Base-by-base conservation (phyloP, 495 filamentous ascomycete species). In the Stereocaulon alpinum region DNA sequence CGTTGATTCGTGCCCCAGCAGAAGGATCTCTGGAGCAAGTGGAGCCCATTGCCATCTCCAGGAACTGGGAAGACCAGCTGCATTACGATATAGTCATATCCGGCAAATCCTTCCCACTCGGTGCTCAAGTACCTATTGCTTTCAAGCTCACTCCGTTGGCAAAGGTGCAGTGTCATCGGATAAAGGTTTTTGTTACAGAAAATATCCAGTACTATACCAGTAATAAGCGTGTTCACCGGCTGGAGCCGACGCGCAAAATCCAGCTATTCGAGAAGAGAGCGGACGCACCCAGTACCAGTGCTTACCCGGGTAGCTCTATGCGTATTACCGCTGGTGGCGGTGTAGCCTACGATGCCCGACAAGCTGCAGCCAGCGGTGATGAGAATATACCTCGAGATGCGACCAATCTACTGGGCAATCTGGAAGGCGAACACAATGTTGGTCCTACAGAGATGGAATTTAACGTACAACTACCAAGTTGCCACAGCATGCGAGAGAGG, bases 21-120 rank as follows among this genome's bases (percentile, higher is more conserved):
- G 90, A 97, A 73, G 82, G 91, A 51, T 97, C 92, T 5, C 74
- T 97, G 52, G 94, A 98, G 67, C 88, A 90, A 71, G 83, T 91
- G 29, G 93, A 98, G 67, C 93, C 93, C 15, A 98, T 98, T 70
- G 92, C 92, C 22, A 97, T 98, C 66, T 96, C 88, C 55, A 79
- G 93, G 27, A 91, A 90, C 58, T 98, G 93, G 93, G 93, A 98
- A 66, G 94, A 98, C 66, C 93, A 98, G 67, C 79, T 98, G 37
- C 91, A 96, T 66, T 98, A 98, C 71, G 93, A 98, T 65, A 98
- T 98, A 61, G 88, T 97, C 65, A 96, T 98, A 61, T 96, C 92
- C 4, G 93, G 94, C 54, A 98, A 98, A 82, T 95, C 92, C 2
- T 98, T 98, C 66, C 90, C 93, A 4, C 77, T 98, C 15, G 94